Evolutionary conservation across 768 basidiomycete genomes (phyloP).

Genomic region (Mycena latifolia): DNA sequence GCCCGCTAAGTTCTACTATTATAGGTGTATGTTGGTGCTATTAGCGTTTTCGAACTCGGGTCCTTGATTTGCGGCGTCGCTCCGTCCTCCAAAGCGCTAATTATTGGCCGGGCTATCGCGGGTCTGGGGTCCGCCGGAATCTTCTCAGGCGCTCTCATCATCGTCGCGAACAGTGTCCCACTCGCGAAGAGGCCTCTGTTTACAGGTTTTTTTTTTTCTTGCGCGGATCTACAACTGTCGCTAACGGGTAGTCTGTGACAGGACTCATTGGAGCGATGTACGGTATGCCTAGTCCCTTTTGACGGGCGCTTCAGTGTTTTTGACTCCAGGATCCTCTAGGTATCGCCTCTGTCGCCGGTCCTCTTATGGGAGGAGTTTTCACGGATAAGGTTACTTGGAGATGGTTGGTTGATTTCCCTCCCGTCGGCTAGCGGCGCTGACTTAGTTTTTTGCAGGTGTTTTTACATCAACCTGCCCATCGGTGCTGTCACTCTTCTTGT

Average conservation of each 20-base stretch:
- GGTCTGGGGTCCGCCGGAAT: constrained; percentile 22
- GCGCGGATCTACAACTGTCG: no score
- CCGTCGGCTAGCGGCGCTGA: background rate
- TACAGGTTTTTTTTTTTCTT: no score
- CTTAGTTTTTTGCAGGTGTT: background rate
- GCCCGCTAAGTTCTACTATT: background rate
- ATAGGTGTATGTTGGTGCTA: constrained; percentile 12
- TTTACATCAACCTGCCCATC: constrained; percentile 35
- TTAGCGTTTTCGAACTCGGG: constrained; percentile 23
- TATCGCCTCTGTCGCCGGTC: constrained; percentile 7
- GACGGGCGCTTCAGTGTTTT: no score
- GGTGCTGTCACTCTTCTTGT: constrained; percentile 10
- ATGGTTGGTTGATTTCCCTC: constrained; percentile 41
- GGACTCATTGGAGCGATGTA: constrained; percentile 19
- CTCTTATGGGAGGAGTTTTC: constrained; percentile 34
- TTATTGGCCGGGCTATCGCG: constrained; percentile 30
- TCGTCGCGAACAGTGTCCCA: constrained; percentile 26
- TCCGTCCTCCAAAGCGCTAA: constrained; percentile 11
- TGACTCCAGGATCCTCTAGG: no score
- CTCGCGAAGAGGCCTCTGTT: constrained; percentile 15
- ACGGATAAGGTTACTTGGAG: constrained; percentile 49
- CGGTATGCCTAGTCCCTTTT: constrained; percentile 9
- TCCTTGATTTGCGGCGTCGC: constrained; percentile 24
- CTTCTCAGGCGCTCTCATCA: constrained; percentile 20
- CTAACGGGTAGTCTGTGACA: no score